Conservation (phyloP, 176 grass and related monocot species). For the Tuctoria greenei region DNA sequence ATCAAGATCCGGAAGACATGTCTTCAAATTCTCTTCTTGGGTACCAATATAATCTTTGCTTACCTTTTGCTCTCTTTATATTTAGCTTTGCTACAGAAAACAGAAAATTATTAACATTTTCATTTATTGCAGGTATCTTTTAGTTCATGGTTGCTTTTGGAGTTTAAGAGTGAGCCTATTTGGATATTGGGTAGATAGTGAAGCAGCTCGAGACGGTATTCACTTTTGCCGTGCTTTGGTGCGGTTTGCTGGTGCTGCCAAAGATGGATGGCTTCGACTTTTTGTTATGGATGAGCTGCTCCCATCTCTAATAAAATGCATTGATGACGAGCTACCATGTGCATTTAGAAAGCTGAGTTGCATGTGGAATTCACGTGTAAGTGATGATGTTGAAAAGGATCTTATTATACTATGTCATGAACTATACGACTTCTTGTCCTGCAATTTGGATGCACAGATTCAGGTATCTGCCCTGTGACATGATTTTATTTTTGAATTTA, state of each 20-base stretch:
- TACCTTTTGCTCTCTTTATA: too few relatives aligned
- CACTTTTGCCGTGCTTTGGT: conserved; percentile 55
- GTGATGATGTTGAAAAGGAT: conserved; percentile 31
- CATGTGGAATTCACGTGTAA: background rate
- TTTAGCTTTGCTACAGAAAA: too few relatives aligned
- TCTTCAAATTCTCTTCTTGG: conserved; percentile 51
- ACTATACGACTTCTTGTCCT: conserved; percentile 33
- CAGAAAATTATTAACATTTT: too few relatives aligned
- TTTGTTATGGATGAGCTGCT: conserved; percentile 67
- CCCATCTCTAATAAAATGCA: conserved; percentile 27
- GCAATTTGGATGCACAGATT: background rate
- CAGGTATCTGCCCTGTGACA: background rate
- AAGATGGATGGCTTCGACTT: conserved; percentile 38
- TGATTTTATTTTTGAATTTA: too few relatives aligned
- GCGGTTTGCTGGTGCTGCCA: conserved; percentile 42
- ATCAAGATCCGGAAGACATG: conserved; percentile 25
- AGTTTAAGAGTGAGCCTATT: conserved; percentile 48
- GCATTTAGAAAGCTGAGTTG: conserved; percentile 41
- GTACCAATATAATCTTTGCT: conserved; percentile 20
- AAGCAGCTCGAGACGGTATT: conserved; percentile 45
- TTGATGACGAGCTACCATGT: conserved; percentile 16
- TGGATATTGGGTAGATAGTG: conserved; percentile 60
- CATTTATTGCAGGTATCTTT: conserved; percentile 49
- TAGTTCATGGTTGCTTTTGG: conserved; percentile 46
- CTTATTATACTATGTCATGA: conserved; percentile 57